Conservation (phyloP, 352 stramenopile species). For the Globisporangium parvum region DNA sequence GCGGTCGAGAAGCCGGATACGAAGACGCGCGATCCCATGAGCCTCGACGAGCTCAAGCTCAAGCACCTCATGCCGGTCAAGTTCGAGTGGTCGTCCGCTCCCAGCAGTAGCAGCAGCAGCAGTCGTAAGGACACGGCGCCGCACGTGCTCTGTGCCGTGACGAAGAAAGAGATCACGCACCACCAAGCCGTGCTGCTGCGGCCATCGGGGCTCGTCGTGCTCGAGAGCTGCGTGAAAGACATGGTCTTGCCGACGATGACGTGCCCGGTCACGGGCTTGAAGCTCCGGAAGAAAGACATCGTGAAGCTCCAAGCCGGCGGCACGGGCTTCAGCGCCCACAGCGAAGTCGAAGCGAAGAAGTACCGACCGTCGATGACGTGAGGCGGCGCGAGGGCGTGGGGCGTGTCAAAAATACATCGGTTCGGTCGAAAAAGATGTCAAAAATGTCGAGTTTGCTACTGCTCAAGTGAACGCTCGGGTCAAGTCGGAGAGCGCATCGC, state of each 20-base stretch:
- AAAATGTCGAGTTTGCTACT: neutral
- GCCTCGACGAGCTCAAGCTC: conserved; percentile 74
- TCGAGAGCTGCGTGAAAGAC: conserved; percentile 75
- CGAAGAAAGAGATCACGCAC: conserved; percentile 81
- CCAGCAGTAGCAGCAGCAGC: neutral
- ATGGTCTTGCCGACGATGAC: conserved; percentile 85
- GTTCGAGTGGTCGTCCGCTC: conserved; percentile 49
- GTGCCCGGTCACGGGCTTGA: conserved; percentile 75
- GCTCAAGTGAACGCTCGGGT: conserved; percentile 23
- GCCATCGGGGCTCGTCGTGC: conserved; percentile 72
- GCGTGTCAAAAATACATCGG: neutral
- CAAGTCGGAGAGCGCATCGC: conserved; percentile 41
- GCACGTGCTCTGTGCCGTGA: conserved; percentile 68
- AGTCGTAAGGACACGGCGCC: conserved; percentile 11
- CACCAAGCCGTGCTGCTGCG: conserved; percentile 69
- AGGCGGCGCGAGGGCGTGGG: conserved; percentile 3
- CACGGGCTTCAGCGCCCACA: conserved; percentile 80
- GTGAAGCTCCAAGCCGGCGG: conserved; percentile 68
- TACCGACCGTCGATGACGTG: conserved; percentile 82
- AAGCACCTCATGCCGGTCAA: conserved; percentile 87
- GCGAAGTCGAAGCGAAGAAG: conserved; percentile 83
- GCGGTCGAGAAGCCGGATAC: conserved; percentile 55
- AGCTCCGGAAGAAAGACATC: conserved; percentile 85
- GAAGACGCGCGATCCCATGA: conserved; percentile 81
- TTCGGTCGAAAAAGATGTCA: neutral